These are phyloP conservation scores for Heteromeles arbutifolia DNA, from an alignment of 306 rosid species.

Conservation along the genomic window DNA sequence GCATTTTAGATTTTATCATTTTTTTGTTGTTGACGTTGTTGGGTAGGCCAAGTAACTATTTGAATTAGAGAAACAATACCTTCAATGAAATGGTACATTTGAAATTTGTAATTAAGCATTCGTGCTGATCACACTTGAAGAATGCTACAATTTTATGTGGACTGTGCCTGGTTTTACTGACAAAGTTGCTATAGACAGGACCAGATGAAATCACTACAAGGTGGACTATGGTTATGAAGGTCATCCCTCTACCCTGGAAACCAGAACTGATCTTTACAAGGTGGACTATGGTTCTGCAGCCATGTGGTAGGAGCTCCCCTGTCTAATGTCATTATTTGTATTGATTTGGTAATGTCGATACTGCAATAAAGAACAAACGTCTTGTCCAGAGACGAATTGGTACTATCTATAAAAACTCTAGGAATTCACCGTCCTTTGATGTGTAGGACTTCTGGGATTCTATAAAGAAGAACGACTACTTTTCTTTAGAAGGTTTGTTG, in stretches of 20 bases:
- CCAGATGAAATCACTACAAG: constrained; percentile 83
- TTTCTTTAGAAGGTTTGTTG: constrained; percentile 73
- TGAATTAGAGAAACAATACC: neutral
- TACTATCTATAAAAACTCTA: neutral
- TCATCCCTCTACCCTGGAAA: constrained; percentile 81
- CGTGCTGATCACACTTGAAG: neutral
- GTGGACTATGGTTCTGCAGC: constrained; percentile 84
- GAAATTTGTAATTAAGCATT: neutral
- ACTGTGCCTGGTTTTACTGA: constrained; percentile 19
- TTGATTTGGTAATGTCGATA: neutral
- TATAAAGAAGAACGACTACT: constrained; percentile 63
- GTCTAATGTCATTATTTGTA: neutral
- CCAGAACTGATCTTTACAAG: constrained; percentile 81
- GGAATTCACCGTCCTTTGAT: constrained; percentile 8
- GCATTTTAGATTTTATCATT: too few species aligned
- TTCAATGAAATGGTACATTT: neutral
- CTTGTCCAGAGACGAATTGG: too few species aligned
- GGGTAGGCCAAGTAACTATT: neutral
- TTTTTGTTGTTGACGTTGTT: too few species aligned
- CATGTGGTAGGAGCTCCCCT: constrained; percentile 50
- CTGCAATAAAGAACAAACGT: too few species aligned
- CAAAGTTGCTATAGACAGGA: constrained; percentile 69
- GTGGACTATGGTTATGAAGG: constrained; percentile 92
- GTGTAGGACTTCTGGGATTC: constrained; percentile 89
- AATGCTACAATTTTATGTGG: neutral